These are phyloP conservation scores for Saturnispora zaruensis DNA, from an alignment of 805 yeast genomes.

Conservation along the genomic window DNA sequence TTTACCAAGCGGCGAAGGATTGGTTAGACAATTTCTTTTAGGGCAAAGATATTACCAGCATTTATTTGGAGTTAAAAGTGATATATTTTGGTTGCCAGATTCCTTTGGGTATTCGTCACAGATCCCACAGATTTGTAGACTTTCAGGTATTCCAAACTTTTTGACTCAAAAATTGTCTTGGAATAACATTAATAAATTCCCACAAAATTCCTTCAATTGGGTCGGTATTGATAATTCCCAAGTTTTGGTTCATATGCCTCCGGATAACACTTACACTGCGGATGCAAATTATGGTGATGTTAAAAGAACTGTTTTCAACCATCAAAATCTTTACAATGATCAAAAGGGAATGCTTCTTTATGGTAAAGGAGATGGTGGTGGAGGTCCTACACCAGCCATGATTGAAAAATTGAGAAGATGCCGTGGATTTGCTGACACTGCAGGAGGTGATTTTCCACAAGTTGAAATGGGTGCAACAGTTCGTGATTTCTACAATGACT, in stretches of 20 bases:
- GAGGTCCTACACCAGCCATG: constrained; percentile 95
- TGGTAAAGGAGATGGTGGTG: constrained; percentile 98
- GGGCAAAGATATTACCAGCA: constrained; percentile 83
- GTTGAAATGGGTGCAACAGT: constrained; percentile 72
- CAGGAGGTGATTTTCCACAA: constrained; percentile 66
- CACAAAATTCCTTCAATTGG: constrained; percentile 90
- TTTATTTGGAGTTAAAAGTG: constrained; percentile 68
- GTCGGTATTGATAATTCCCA: constrained; percentile 91
- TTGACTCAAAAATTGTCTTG: constrained; percentile 91
- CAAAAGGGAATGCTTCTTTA: constrained; percentile 74
- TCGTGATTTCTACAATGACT: constrained; percentile 67
- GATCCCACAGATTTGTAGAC: constrained; percentile 83
- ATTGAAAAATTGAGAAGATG: constrained; percentile 85
- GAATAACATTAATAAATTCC: constrained; percentile 91
- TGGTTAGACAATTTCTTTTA: constrained; percentile 76
- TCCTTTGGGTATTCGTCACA: constrained; percentile 96
- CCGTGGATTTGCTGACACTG: constrained; percentile 76
- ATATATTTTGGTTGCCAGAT: constrained; percentile 92
- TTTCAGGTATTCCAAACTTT: constrained; percentile 78
- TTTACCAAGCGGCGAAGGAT: constrained; percentile 88
- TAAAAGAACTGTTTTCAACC: constrained; percentile 65
- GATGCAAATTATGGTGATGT: constrained; percentile 91
- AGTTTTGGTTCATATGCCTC: constrained; percentile 95
- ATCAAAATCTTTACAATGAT: constrained; percentile 73
- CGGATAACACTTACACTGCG: constrained; percentile 92